Evolutionary conservation across 108 stramenopile genomes (phyloP).

Genomic region (Skeletonema tropicum): DNA sequence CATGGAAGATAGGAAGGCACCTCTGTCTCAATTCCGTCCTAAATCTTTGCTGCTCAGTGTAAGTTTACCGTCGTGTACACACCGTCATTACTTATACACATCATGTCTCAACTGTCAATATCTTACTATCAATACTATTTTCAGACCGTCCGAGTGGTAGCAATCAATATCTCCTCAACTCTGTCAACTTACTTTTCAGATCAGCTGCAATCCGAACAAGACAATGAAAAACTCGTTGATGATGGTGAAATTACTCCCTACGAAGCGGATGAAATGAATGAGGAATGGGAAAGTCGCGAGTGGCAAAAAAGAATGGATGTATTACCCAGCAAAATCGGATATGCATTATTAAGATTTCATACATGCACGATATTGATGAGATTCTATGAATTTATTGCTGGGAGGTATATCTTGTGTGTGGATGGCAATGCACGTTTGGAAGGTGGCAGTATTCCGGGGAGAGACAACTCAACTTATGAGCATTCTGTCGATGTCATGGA

Average conservation of each 20-base stretch:
- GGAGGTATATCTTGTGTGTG: constrained; percentile 34
- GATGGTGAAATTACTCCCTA: constrained; percentile 40
- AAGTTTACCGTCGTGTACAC: constrained; percentile 15
- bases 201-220: constrained; percentile 46
- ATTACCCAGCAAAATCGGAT: constrained; percentile 35
- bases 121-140: not conserved
- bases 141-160: constrained; percentile 41
- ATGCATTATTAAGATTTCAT: constrained; percentile 37
- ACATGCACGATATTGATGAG: constrained; percentile 49
- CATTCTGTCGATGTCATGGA: constrained; percentile 46
- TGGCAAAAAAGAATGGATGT: constrained; percentile 38
- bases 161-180: constrained; percentile 41
- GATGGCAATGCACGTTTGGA: constrained; percentile 8
- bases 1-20: constrained; percentile 51
- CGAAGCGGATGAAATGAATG: constrained; percentile 44
- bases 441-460: not conserved
- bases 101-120: not conserved
- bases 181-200: constrained; percentile 48
- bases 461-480: constrained; percentile 9
- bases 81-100: not conserved
- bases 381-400: constrained; percentile 46
- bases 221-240: constrained; percentile 40
- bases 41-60: constrained; percentile 42
- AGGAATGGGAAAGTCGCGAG: constrained; percentile 50
- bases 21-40: constrained; percentile 35